phyloP scores from a whole-genome alignment of 345 rosid species.

The Punica granatum region DNA sequence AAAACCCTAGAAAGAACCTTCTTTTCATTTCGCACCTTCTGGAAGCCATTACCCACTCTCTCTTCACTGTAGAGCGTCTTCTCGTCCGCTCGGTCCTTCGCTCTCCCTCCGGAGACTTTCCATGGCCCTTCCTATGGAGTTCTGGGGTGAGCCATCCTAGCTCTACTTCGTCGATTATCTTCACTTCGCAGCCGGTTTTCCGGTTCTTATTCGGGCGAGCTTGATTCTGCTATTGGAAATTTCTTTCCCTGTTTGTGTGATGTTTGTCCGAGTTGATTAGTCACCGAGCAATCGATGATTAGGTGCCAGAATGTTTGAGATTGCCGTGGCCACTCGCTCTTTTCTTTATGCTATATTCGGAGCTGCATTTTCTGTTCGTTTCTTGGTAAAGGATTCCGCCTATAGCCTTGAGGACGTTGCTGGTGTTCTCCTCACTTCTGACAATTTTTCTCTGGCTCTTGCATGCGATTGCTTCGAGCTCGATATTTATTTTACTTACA shows the following conservation, averaged over 20 bases:
- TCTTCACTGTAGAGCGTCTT: too few relatives aligned
- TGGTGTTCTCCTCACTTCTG: neutral
- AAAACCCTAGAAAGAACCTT: too few relatives aligned
- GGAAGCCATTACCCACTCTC: neutral
- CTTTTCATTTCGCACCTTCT: neutral
- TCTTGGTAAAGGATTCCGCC: neutral
- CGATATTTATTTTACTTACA: neutral
- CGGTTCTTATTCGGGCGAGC: neutral
- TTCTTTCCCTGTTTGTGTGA: neutral
- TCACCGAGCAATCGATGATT: neutral
- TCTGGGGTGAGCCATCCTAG: conserved; percentile 8
- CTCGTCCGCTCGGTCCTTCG: neutral
- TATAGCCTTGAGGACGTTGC: neutral
- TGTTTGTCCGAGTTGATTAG: too few relatives aligned
- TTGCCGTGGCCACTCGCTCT: neutral
- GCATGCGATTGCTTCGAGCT: neutral
- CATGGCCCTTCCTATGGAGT: conserved; percentile 17
- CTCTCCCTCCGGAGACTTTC: neutral
- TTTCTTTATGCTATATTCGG: neutral
- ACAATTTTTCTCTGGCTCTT: neutral
- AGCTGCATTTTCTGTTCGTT: neutral
- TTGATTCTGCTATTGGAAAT: neutral
- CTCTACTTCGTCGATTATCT: neutral
- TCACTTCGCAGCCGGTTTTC: neutral
- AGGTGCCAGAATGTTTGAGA: too few relatives aligned